Evolutionary conservation across 2,329 filamentous ascomycete species (phyloP), one percentile per base, ranked within the genome.

Genomic region (Neonectria sp.): DNA sequence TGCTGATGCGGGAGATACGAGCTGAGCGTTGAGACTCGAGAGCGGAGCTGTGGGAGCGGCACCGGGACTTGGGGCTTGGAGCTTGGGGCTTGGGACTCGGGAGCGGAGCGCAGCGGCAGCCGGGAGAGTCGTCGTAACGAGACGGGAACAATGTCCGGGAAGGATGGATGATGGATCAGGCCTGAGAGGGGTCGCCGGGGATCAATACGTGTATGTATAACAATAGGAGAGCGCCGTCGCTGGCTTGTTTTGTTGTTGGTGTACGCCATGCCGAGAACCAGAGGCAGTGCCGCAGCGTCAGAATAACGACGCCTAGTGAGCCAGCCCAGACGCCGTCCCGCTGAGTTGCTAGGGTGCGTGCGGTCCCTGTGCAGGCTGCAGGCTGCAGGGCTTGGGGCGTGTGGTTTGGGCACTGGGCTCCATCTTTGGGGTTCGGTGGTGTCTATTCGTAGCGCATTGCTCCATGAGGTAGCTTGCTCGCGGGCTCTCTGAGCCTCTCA

Each of bases 121-220:
- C 63, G 31, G 58, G 24, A 48, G 58, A 56, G 29, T 48, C 49
- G 49, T 53, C n/a, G 48, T 17, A 21, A 21, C 21, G 21, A 21
- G 12, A 21, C 49, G 33, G 55, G 40, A 53, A 62, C 33, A 48
- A 56, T 57, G 57, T 65, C 55, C 55, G 57, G 52, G 40, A 40
- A 53, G 35, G 46, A 66, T 65, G 58, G 58, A 66, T 49, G 46
- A 66, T 65, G 58, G 53, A 66, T 55, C 57, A 65, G 52, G 43
- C 52, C 55, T 31, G 45, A 45, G 51, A 40, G 49, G 63, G 57
- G 29, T 25, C 31, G 58, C 52, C 63, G 63, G 58, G 63, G 63
- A 62, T 61, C 63, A 61, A 61, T 66, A 66, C 37, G 58, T 61
- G 63, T 66, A 62, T 61, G 63, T 66, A 66, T 66, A 62, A 62